Evolutionary conservation across 331 rosid genomes (phyloP).

Genomic region (Erythrophleum ivorense): DNA sequence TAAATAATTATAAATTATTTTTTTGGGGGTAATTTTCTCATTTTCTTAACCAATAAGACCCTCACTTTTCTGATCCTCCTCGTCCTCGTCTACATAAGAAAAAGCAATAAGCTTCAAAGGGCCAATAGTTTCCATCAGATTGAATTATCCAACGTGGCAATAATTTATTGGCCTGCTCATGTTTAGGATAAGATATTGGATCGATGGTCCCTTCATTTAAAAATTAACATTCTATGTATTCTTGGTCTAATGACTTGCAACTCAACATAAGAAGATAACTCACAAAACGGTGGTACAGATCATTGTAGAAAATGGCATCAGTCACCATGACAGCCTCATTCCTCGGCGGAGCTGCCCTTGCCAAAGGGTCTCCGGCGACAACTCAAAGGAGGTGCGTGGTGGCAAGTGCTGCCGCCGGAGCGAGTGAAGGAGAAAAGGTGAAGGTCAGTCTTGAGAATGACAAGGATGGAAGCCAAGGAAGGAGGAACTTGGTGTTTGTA

Average conservation of each 20-base stretch:
- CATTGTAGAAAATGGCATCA: conserved; percentile 48
- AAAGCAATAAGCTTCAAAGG: neutral
- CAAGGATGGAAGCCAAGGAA: conserved; percentile 43
- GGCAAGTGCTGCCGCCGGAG: conserved; percentile 33
- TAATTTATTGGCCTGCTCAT: conserved; percentile 30
- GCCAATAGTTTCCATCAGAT: conserved; percentile 45
- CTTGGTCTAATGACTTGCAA: conserved; percentile 8
- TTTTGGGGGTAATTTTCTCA: no score
- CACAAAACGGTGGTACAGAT: neutral
- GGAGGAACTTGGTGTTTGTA: conserved; percentile 54
- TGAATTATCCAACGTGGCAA: conserved; percentile 44
- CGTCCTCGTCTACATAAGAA: neutral
- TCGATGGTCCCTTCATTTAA: conserved; percentile 17
- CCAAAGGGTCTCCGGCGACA: conserved; percentile 33
- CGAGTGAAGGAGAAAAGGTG: conserved; percentile 40
- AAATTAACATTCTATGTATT: conserved; percentile 28
- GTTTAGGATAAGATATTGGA: conserved; percentile 46
- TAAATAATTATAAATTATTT: no score
- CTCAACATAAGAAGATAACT: neutral
- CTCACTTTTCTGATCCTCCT: conserved; percentile 21
- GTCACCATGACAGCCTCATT: conserved; percentile 55
- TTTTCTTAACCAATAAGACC: neutral
- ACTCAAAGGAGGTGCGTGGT: conserved; percentile 36
- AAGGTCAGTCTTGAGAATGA: conserved; percentile 36
- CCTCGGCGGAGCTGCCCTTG: conserved; percentile 38